Conservation (phyloP, 495 filamentous ascomycete species). For the Aspergillus ellipticus region DNA sequence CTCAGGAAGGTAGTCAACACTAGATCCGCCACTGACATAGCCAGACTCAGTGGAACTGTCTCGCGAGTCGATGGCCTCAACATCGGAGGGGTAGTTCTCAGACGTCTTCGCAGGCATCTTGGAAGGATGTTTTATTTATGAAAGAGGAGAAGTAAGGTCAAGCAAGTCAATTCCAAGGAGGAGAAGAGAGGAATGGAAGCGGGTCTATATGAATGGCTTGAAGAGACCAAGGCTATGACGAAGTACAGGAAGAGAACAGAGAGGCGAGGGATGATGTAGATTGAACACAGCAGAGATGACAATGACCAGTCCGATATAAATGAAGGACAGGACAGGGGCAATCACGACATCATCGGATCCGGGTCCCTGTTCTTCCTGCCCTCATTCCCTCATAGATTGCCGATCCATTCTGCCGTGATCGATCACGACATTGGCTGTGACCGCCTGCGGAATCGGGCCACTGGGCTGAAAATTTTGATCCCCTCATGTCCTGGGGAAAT, state of each 20-base stretch:
- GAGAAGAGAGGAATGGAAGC: constrained; percentile 4
- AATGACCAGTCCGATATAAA: constrained; percentile 29
- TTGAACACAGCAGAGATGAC: constrained; percentile 14
- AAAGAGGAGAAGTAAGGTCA: not conserved
- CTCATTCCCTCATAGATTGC: constrained; percentile 23
- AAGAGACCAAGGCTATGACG: constrained; percentile 1
- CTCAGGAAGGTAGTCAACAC: constrained; percentile 62
- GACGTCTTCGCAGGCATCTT: constrained; percentile 43
- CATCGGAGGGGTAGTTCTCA: constrained; percentile 36
- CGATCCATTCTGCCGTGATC: constrained; percentile 30
- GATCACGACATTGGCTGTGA: constrained; percentile 35
- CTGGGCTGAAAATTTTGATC: constrained; percentile 24
- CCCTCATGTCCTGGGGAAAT: constrained; percentile 24
- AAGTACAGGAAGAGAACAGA: constrained; percentile 8
- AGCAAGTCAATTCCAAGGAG: constrained; percentile 1
- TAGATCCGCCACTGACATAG: constrained; percentile 74
- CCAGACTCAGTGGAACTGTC: constrained; percentile 68
- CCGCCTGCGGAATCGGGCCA: constrained; percentile 29
- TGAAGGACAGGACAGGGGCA: constrained; percentile 26
- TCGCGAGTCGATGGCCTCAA: constrained; percentile 33
- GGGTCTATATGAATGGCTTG: constrained; percentile 6
- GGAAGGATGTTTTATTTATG: constrained; percentile 4
- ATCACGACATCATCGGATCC: constrained; percentile 36
- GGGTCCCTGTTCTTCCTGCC: constrained; percentile 21
- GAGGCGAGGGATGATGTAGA: constrained; percentile 13